Percentiles rank a stretch among this genome's conserved stretches.
Evolutionary conservation across 768 basidiomycete species (phyloP).

Genomic region (Hygrophoropsis aurantiaca): DNA sequence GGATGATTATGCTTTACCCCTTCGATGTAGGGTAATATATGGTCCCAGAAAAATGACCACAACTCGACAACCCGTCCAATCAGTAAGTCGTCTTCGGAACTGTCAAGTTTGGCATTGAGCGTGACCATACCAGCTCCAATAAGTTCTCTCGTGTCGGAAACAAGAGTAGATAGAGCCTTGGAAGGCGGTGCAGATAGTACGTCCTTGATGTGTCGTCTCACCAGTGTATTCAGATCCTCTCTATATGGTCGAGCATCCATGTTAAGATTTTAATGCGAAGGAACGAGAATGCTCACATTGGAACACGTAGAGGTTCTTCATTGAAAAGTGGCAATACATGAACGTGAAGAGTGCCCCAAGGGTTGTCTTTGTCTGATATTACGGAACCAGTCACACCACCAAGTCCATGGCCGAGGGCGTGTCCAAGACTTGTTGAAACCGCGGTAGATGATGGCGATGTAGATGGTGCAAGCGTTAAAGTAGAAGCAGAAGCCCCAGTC

Average conservation of each 20-base stretch:
- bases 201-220: slow-evolving; percentile 73
- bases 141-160: slow-evolving; percentile 78
- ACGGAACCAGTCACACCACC: slow-evolving; percentile 18
- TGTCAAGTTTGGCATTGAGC: slow-evolving; percentile 78
- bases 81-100: slow-evolving; percentile 76
- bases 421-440: slow-evolving; percentile 34
- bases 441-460: slow-evolving; percentile 38
- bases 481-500: slow-evolving; percentile 47
- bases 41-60: slow-evolving; percentile 94
- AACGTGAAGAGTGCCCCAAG: slow-evolving; percentile 84
- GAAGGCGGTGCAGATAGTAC: slow-evolving; percentile 74
- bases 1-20: slow-evolving; percentile 52
- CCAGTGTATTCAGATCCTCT: slow-evolving; percentile 85
- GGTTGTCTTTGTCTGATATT: slow-evolving; percentile 53
- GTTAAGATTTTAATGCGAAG: slow-evolving; percentile 9
- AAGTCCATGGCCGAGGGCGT: slow-evolving; percentile 16
- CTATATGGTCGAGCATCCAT: slow-evolving; percentile 34
- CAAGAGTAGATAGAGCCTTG: slow-evolving; percentile 70
- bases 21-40: slow-evolving; percentile 84
- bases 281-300: slow-evolving; percentile 57
- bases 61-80: slow-evolving; percentile 78
- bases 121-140: slow-evolving; percentile 91
- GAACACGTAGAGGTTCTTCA: slow-evolving; percentile 79
- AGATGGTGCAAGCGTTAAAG: slow-evolving; percentile 42
- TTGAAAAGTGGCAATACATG: slow-evolving; percentile 91